Evolutionary conservation across 2,329 filamentous ascomycete species (phyloP), one percentile per base, ranked within the genome.

Genomic region (Xylaria sp.): DNA sequence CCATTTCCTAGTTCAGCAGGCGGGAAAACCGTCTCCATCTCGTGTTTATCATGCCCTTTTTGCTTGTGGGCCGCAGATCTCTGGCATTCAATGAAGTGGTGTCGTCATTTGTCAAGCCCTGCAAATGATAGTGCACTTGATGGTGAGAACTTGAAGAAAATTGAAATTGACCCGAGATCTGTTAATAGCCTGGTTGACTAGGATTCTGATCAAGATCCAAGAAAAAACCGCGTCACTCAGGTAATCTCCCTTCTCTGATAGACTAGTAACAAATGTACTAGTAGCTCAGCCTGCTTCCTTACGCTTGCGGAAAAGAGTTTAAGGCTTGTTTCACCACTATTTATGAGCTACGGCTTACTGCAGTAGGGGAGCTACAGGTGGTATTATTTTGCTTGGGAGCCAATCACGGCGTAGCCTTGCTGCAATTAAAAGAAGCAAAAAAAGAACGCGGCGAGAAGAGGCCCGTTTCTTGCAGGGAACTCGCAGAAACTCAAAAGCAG

Each of bases 41-140:
- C 65, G 28, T 63, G 55, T 67, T 59, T 58, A 57, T 46, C 44
- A 48, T 46, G 41, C 6, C 51, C 59, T 5, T 5, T 57, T 64
- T 59, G 57, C 41, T 23, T 51, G 56, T 61, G 66, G 66, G 25
- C 41, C 46, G 28, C 44, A 25, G 56, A 58, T 60, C 54, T 51
- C 23, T 44, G 39, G 41, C 37, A 28, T 64, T 64, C 23, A 28
- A 28, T 20, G 23, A 2, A n/a, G 10, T 54, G 31, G 62, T 61
- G 61, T 61, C 55, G 66, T 64, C 61, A 64, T 64, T 64, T 64
- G 55, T 63, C 61, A 68, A 64, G 18, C 52, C 3, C 20, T 37
- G 25, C 3, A 4, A 39, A 56, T 18, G 9, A 23, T 41, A 41
- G 39, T 15, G 39, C 18, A 41, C 39, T 50, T 25, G 23, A 12